Evolutionary conservation across 2,329 filamentous ascomycete genomes (phyloP), one percentile per base, ranked within the genome.

Genomic region (Ophiocordyceps australis): DNA sequence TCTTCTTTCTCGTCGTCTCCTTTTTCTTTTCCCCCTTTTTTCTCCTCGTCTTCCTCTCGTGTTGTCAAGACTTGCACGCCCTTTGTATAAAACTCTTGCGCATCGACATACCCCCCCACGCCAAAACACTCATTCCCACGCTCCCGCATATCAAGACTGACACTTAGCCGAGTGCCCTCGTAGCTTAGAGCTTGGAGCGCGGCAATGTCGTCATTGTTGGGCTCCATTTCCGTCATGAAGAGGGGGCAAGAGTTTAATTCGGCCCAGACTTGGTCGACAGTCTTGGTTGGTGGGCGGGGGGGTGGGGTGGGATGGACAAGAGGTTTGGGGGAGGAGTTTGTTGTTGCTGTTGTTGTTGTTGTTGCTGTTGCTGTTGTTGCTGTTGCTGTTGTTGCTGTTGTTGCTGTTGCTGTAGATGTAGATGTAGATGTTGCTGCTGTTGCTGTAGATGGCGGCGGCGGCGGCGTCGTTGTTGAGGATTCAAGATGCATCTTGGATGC

Each of bases 171-270:
- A 7, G 83, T 85, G 13, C 89, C 91, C 55, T 98, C 89, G 46
- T 94, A 93, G 17, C 82, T 81, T 20, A 98, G 59, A 1, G 89
- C 86, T 45, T 80, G 77, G 32, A 98, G 62, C 1, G 89, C 91
- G 39, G 91, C 83, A 1, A 93, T 60, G 37, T 79, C 73, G 33
- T 76, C 61, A n/a, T n/a, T n/a, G 43, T 93, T 93, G 36, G 91
- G 78, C 39, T 80, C 80, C 18, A 94, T 62, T 37, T 80, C 74
- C 17, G 83, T 95, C 89, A 98, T 98, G 61, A 98, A 98, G 20
- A 98, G 65, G 6, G 89, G 89, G 17, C 59, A 65, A 44, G 59
- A 59, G 46, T 68, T 67, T 22, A 72, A 50, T 25, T 71, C 65
- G 8, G 58, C 59, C 29, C 62, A 46, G 18, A 70, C 57, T 38